Evolutionary conservation across 1,139 yeast genomes (phyloP).

Genomic region (Suhomyces anneliseae): DNA sequence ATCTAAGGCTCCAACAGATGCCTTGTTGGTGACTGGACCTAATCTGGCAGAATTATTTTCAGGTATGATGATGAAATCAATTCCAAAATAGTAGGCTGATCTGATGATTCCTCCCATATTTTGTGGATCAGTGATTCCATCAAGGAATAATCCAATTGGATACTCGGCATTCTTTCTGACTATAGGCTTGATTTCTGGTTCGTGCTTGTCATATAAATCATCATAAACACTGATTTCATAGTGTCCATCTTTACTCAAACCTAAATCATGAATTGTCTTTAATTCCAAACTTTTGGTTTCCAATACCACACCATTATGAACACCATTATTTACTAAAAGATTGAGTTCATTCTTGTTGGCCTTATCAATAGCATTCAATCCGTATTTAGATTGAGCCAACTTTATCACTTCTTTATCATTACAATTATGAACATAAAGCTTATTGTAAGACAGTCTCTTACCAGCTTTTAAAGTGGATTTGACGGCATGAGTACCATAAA

Average conservation of each 20-base stretch:
- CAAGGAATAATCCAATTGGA: constrained; percentile 77
- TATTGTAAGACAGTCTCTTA: constrained; percentile 53
- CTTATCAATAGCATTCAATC: constrained; percentile 43
- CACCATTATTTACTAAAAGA: constrained; percentile 62
- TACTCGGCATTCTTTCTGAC: constrained; percentile 17
- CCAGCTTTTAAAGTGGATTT: constrained; percentile 63
- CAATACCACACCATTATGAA: constrained; percentile 79
- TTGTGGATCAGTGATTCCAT: constrained; percentile 87
- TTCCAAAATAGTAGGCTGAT: constrained; percentile 82
- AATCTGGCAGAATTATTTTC: constrained; percentile 71
- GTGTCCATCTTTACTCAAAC: constrained; percentile 25
- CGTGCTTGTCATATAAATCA: constrained; percentile 20
- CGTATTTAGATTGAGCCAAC: constrained; percentile 42
- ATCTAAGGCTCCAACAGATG: constrained; percentile 89
- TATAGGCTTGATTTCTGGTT: constrained; percentile 6
- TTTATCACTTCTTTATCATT: constrained; percentile 36
- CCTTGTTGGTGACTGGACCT: constrained; percentile 76
- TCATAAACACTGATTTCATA: constrained; percentile 26
- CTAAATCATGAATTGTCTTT: constrained; percentile 41
- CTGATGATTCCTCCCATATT: constrained; percentile 86
- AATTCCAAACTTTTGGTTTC: constrained; percentile 62
- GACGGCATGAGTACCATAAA: constrained; percentile 79
- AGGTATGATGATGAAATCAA: constrained; percentile 74
- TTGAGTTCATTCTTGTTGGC: constrained; percentile 60
- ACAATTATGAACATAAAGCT: constrained; percentile 50